Percentiles rank a stretch among this genome's conserved stretches.
Conservation (phyloP, 768 basidiomycete species). For the Stropharia rugosoannulata region DNA sequence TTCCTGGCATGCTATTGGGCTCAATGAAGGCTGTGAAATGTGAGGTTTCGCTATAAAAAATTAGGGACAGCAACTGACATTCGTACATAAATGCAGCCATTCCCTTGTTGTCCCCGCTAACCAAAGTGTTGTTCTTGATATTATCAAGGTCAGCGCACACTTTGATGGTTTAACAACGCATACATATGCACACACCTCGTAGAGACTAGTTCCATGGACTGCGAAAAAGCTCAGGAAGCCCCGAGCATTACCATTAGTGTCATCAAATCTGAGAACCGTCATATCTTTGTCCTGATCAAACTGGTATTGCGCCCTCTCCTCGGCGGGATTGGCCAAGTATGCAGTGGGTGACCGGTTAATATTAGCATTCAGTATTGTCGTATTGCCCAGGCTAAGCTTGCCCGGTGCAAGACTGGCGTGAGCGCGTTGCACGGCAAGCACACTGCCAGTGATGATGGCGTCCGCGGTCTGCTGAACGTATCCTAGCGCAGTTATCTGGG, state of each 20-base stretch:
- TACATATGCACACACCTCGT: conserved; percentile 45
- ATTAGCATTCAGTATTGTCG: conserved; percentile 66
- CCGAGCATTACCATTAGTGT: conserved; percentile 51
- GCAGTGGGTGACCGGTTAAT: conserved; percentile 76
- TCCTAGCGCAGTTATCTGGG: conserved; percentile 72
- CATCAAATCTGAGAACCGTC: conserved; percentile 66
- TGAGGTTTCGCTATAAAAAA: not conserved
- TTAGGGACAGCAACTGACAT: conserved; percentile 34
- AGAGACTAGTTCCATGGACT: conserved; percentile 81
- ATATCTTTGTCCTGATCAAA: conserved; percentile 77
- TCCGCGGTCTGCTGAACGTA: conserved; percentile 71
- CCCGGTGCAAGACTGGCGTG: conserved; percentile 63
- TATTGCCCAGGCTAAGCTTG: conserved; percentile 62
- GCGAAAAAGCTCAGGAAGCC: conserved; percentile 77
- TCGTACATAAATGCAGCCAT: conserved; percentile 84
- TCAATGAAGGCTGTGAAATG: conserved; percentile 53
- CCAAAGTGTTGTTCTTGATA: conserved; percentile 74
- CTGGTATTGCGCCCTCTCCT: conserved; percentile 64
- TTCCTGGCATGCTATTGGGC: conserved; percentile 66
- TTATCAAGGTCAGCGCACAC: not conserved
- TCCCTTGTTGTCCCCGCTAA: conserved; percentile 82
- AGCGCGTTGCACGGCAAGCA: conserved; percentile 66
- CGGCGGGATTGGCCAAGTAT: conserved; percentile 72
- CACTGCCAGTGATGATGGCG: conserved; percentile 70
- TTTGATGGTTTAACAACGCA: not conserved